Evolutionary conservation across 2,329 filamentous ascomycete genomes (phyloP).

Genomic region (Cyclaneusma minus): DNA sequence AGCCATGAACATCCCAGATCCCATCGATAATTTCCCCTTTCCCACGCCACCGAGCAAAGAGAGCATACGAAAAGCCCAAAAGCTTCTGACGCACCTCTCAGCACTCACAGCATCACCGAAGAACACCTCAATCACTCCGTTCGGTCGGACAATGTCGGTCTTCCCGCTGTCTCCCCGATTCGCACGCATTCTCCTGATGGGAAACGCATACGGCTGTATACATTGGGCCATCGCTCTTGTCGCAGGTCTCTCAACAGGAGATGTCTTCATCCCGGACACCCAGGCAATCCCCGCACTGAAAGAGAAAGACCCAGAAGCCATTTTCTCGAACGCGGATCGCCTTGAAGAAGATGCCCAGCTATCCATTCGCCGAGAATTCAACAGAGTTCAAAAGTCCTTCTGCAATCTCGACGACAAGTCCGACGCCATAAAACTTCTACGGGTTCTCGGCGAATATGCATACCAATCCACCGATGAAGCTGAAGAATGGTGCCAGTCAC

Average conservation of each 20-base stretch:
- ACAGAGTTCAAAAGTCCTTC: conserved; percentile 63
- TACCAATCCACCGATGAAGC: conserved; percentile 50
- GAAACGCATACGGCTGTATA: conserved; percentile 66
- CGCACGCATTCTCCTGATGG: conserved; percentile 80
- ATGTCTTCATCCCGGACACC: conserved; percentile 72
- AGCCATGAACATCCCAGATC: conserved; percentile 79
- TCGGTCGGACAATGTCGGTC: conserved; percentile 68
- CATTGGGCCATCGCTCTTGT: conserved; percentile 81
- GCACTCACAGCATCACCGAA: conserved; percentile 58
- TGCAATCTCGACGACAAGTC: conserved; percentile 67
- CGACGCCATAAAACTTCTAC: conserved; percentile 81
- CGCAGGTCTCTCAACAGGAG: conserved; percentile 72
- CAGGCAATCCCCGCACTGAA: conserved; percentile 49
- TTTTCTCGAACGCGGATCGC: conserved; percentile 51
- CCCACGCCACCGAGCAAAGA: conserved; percentile 73
- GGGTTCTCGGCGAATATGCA: conserved; percentile 76
- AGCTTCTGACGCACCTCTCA: conserved; percentile 69
- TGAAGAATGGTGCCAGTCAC: conserved; percentile 62
- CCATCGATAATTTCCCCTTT: conserved; percentile 89
- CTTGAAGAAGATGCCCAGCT: conserved; percentile 56
- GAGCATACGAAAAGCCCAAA: conserved; percentile 70
- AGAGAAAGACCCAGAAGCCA: conserved; percentile 29
- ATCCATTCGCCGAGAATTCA: conserved; percentile 42
- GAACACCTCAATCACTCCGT: conserved; percentile 64
- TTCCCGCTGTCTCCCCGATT: conserved; percentile 88